Percentiles rank a stretch among this genome's conserved stretches.
These are phyloP conservation scores for Cercophora sp. DNA, from an alignment of 495 filamentous ascomycete species.

Conservation along the genomic window DNA sequence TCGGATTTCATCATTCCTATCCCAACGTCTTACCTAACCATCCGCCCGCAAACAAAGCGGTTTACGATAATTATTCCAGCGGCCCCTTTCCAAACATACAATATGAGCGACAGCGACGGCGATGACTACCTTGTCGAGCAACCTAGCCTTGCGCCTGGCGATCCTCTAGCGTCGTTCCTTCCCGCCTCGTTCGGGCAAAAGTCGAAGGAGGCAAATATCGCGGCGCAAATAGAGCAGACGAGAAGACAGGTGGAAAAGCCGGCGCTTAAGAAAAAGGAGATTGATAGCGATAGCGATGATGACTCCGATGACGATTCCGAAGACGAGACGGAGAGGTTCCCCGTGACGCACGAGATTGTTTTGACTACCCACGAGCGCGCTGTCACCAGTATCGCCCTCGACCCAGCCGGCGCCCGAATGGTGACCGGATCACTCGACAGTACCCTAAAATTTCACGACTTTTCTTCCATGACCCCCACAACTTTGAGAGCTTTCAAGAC, in stretches of 20 bases:
- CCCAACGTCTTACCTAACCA: constrained; percentile 1
- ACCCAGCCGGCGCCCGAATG: constrained; percentile 79
- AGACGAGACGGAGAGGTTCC: constrained; percentile 78
- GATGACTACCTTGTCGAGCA: constrained; percentile 58
- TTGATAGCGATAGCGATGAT: constrained; percentile 43
- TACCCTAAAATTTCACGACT: constrained; percentile 88
- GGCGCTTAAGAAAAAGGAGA: constrained; percentile 33
- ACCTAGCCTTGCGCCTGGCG: constrained; percentile 52
- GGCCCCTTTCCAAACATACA: neutral
- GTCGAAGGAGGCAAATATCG: constrained; percentile 64
- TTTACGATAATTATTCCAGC: no score
- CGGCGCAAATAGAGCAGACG: constrained; percentile 72
- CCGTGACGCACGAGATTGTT: constrained; percentile 87
- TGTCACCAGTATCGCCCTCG: constrained; percentile 76
- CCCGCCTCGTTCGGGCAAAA: constrained; percentile 86
- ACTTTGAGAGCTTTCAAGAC: constrained; percentile 90
- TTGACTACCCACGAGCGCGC: constrained; percentile 89
- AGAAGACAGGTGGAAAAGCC: constrained; percentile 52
- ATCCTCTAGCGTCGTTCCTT: constrained; percentile 76
- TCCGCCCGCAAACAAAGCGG: no score
- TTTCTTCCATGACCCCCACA: constrained; percentile 90
- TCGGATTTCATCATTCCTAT: neutral
- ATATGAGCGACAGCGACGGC: constrained; percentile 53
- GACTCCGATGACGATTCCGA: constrained; percentile 58
- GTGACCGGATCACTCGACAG: constrained; percentile 89